These are phyloP conservation scores for Parastagonospora avenae DNA, from an alignment of 2,329 filamentous ascomycete species.

Conservation along the genomic window DNA sequence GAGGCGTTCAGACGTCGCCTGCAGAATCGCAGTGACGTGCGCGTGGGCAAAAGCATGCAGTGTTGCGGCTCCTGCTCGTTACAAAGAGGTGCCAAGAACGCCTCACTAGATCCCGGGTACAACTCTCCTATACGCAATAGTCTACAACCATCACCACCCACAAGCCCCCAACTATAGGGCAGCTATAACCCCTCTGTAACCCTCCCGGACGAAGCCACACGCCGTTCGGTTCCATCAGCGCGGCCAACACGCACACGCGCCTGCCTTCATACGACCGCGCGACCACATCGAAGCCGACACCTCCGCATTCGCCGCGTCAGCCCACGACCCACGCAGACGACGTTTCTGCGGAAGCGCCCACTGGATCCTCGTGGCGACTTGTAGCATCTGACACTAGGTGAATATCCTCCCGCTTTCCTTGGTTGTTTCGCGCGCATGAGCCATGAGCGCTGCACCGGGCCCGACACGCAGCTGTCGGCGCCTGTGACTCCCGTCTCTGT, in stretches of 20 bases:
- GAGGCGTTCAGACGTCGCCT: background rate
- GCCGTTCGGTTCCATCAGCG: slow-evolving; percentile 30
- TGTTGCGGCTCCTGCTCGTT: slow-evolving; percentile 1
- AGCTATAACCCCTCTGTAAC: slow-evolving; percentile 23
- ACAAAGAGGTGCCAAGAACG: background rate
- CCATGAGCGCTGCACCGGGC: slow-evolving; percentile 23
- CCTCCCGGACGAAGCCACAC: slow-evolving; percentile 30
- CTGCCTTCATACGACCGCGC: slow-evolving; percentile 14
- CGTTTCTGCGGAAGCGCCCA: slow-evolving; percentile 50
- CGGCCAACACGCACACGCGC: slow-evolving; percentile 24
- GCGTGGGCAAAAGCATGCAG: background rate
- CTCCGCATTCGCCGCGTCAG: slow-evolving; percentile 42
- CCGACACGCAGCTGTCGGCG: slow-evolving; percentile 24
- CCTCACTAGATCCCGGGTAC: slow-evolving; percentile 17
- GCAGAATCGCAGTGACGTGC: slow-evolving; percentile 3
- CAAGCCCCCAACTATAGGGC: slow-evolving; percentile 37
- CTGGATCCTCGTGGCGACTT: slow-evolving; percentile 45
- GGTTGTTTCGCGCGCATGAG: slow-evolving; percentile 28
- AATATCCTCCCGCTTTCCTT: slow-evolving; percentile 35
- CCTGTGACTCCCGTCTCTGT: slow-evolving; percentile 15
- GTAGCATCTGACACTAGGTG: slow-evolving; percentile 48
- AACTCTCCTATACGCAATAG: slow-evolving; percentile 20
- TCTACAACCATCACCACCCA: slow-evolving; percentile 30
- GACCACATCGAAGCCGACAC: slow-evolving; percentile 28
- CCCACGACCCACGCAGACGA: slow-evolving; percentile 35